Evolutionary conservation across 306 rosid genomes (phyloP).

Genomic region (Quercus agrifolia): DNA sequence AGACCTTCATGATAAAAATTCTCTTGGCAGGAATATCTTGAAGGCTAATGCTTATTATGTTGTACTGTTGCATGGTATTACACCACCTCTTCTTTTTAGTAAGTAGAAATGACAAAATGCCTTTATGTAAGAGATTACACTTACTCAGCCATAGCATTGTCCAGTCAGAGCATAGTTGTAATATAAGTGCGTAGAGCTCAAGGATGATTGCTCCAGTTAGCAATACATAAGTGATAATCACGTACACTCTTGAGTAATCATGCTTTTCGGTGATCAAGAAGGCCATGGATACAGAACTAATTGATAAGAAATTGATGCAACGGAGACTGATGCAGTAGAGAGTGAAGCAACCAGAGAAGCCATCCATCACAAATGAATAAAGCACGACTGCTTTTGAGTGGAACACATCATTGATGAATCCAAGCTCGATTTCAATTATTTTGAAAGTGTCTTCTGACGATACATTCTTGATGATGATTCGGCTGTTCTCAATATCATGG

Average conservation of each 20-base stretch:
- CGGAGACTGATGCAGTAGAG: conserved; percentile 15
- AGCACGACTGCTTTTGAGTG: conserved; percentile 38
- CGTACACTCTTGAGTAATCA: neutral
- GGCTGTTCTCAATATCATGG: conserved; percentile 18
- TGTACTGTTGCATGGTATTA: conserved; percentile 26
- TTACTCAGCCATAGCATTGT: conserved; percentile 16
- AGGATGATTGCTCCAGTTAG: conserved; percentile 28
- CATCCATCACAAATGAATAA: neutral
- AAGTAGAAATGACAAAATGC: neutral
- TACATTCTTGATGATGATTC: neutral
- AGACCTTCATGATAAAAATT: neutral
- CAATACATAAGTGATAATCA: conserved; percentile 18
- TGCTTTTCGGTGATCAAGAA: neutral
- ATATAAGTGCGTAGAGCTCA: conserved; percentile 18
- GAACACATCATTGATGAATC: conserved; percentile 36
- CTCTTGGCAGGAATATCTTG: neutral
- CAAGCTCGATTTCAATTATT: conserved; percentile 47
- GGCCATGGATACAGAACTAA: neutral
- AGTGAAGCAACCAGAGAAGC: too few species aligned
- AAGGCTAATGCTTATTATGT: conserved; percentile 8
- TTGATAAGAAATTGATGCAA: neutral
- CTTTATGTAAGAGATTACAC: neutral
- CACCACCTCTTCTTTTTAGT: conserved; percentile 24
- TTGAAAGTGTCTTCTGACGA: conserved; percentile 9
- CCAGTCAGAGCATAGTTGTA: conserved; percentile 35